phyloP scores from a whole-genome alignment of 164 flowering plant genomes.

The Houttuynia cordata region DNA sequence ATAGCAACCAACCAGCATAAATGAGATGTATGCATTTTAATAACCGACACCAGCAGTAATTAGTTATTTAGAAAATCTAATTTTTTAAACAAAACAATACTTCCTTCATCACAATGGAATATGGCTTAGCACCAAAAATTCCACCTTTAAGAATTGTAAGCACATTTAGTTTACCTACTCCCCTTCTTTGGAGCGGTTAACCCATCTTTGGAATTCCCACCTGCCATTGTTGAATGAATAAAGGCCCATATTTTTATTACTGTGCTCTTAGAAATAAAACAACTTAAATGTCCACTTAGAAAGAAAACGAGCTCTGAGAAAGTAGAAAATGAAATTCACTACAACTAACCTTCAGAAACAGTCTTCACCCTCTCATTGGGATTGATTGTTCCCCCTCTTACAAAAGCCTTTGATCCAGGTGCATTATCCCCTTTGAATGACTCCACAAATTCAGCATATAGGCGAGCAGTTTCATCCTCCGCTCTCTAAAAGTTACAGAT shows the following conservation, averaged over 20 bases:
- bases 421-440: constrained; percentile 80
- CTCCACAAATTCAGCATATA: constrained; percentile 85
- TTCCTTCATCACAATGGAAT: constrained; percentile 9
- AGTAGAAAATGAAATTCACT: background rate
- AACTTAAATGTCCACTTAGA: constrained; percentile 39
- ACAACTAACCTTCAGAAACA: constrained; percentile 68
- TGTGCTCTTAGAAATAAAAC: constrained; percentile 42
- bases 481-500: constrained; percentile 45
- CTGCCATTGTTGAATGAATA: constrained; percentile 98
- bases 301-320: constrained; percentile 2
- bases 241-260: constrained; percentile 91
- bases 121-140: constrained; percentile 16
- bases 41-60: background rate
- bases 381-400: constrained; percentile 86
- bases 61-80: background rate
- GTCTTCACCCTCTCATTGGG: constrained; percentile 66
- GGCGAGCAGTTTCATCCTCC: constrained; percentile 92
- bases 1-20: too few relatives aligned
- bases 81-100: background rate
- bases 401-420: constrained; percentile 86
- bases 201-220: constrained; percentile 99
- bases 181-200: constrained; percentile 99
- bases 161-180: constrained; percentile 92
- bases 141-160: constrained; percentile 43
- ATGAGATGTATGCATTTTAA: background rate